Evolutionary conservation across 345 rosid genomes (phyloP).

Genomic region (Streptanthus diversifolius): DNA sequence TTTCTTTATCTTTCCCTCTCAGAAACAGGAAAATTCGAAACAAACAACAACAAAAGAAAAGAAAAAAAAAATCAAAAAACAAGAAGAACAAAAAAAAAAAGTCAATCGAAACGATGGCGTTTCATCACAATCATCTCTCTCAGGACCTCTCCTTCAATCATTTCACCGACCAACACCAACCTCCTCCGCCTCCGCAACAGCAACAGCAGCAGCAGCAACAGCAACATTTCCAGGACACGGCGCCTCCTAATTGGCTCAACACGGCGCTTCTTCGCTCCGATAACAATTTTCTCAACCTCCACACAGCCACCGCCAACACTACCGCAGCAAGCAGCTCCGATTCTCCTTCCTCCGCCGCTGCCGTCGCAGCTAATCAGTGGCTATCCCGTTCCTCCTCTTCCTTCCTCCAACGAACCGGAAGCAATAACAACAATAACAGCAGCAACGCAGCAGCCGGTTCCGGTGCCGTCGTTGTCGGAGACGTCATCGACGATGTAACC

Average conservation of each 20-base stretch:
- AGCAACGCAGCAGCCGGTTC: constrained; percentile 56
- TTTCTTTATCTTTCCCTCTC: constrained; percentile 34
- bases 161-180: constrained; percentile 56
- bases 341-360: constrained; percentile 42
- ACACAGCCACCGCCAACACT: constrained; percentile 40
- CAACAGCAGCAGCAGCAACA: constrained; percentile 40
- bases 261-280: constrained; percentile 68
- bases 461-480: constrained; percentile 43
- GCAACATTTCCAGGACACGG: constrained; percentile 42
- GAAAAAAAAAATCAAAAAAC: background rate
- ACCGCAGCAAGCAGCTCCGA: constrained; percentile 40
- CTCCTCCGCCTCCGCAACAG: constrained; percentile 36
- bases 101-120: constrained; percentile 50
- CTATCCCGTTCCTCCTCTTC: constrained; percentile 62
- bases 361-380: constrained; percentile 57
- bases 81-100: background rate
- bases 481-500: constrained; percentile 55
- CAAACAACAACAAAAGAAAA: background rate
- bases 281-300: constrained; percentile 79
- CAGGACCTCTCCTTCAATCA: constrained; percentile 80
- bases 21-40: constrained; percentile 21
- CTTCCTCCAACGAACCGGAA: constrained; percentile 43
- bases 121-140: constrained; percentile 67
- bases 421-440: constrained; percentile 38
- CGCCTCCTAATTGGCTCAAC: constrained; percentile 88